Percentiles rank a stretch among this genome's conserved stretches.
These are phyloP conservation scores for Lichtheimia corymbifera DNA, from an alignment of 371 early-diverging fungal genomes.

Conservation along the genomic window DNA sequence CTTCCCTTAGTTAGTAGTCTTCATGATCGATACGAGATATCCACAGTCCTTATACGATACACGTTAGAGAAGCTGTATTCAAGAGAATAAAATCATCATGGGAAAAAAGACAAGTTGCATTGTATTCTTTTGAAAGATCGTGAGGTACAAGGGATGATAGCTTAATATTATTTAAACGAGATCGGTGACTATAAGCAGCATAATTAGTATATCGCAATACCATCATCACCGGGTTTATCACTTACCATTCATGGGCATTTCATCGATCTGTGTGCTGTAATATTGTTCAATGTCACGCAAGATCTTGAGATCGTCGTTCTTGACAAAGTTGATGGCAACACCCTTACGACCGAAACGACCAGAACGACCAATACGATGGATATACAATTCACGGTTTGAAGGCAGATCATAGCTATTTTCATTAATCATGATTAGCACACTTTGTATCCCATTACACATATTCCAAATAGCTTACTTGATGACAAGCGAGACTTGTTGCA, in stretches of 20 bases:
- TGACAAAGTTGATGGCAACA: conserved; percentile 98
- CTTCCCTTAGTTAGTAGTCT: conserved; percentile 5
- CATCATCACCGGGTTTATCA: background rate
- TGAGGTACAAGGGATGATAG: background rate
- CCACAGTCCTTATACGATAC: background rate
- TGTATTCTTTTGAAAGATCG: background rate
- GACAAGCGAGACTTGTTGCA: conserved; percentile 96
- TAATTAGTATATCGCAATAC: background rate
- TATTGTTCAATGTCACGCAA: conserved; percentile 91
- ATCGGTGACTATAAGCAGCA: conserved; percentile 2
- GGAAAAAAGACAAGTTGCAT: background rate
- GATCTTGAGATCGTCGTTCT: conserved; percentile 83
- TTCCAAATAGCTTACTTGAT: conserved; percentile 40
- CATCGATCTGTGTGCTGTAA: conserved; percentile 95
- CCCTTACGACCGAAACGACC: conserved; percentile 99
- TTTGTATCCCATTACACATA: background rate
- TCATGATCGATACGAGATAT: background rate
- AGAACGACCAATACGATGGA: conserved; percentile 96
- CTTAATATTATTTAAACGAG: conserved; percentile 10
- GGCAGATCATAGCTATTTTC: conserved; percentile 92
- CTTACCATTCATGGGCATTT: conserved; percentile 90
- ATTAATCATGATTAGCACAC: background rate
- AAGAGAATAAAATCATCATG: background rate
- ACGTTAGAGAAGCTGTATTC: background rate
- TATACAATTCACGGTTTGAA: conserved; percentile 90